Evolutionary conservation across 176 grass and related monocot species (phyloP).

Genomic region (Tillandsia fasciculata): DNA sequence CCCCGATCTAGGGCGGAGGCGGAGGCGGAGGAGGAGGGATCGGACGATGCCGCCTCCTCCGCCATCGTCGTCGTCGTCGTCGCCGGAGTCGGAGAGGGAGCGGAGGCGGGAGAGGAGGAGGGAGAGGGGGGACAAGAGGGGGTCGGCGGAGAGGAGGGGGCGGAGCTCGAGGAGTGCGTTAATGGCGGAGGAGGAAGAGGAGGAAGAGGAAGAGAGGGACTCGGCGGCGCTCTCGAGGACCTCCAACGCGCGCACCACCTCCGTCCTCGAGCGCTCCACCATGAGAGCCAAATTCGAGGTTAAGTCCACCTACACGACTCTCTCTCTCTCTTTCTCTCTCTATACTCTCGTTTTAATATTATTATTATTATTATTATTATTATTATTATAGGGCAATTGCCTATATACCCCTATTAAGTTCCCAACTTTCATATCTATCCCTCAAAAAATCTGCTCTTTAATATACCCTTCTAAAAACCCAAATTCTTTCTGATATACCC

Average conservation of each 20-base stretch:
- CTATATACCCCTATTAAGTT: no score
- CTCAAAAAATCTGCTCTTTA: no score
- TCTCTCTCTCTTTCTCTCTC: no score
- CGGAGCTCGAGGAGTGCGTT: conserved; percentile 63
- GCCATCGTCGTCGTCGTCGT: not conserved
- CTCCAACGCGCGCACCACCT: conserved; percentile 18
- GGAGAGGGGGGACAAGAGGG: conserved; percentile 39
- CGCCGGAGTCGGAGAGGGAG: conserved; percentile 13
- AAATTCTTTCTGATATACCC: no score
- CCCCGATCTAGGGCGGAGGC: conserved; percentile 10
- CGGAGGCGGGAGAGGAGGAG: conserved; percentile 27
- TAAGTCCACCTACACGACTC: no score
- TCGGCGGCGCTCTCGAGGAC: conserved; percentile 40
- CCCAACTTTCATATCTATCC: no score
- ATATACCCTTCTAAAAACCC: no score
- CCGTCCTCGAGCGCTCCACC: no score
- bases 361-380: no score
- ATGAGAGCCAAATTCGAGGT: no score
- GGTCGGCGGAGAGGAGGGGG: conserved; percentile 49
- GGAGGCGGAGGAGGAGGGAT: not conserved
- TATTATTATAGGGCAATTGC: no score
- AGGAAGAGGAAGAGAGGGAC: conserved; percentile 5
- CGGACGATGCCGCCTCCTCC: not conserved
- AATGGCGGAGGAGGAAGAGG: conserved; percentile 23
- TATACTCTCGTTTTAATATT: no score